phyloP scores from a whole-genome alignment of 345 rosid genomes.

The Theobroma cacao region DNA sequence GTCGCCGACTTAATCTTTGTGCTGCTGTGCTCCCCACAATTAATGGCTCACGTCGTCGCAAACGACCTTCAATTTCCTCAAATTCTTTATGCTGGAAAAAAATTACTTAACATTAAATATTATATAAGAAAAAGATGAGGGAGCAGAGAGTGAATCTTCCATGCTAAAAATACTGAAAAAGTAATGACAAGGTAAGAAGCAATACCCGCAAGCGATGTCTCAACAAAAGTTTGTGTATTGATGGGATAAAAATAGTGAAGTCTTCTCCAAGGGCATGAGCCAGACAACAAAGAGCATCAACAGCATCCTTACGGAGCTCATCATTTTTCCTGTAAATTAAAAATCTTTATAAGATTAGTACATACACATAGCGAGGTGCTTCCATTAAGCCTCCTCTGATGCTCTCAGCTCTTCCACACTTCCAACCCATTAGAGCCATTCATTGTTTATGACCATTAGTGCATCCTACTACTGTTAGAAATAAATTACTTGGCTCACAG shows the following conservation, averaged over 20 bases:
- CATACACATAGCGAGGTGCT: neutral
- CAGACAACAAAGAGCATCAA: slow-evolving; percentile 95
- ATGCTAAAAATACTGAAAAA: neutral
- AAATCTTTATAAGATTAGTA: neutral
- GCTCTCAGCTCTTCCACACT: neutral
- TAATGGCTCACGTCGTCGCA: slow-evolving; percentile 77
- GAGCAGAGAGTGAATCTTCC: neutral
- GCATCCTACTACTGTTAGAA: neutral
- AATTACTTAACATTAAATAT: slow-evolving; percentile 1
- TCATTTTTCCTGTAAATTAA: slow-evolving; percentile 63
- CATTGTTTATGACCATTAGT: neutral
- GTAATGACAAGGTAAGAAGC: slow-evolving; percentile 6
- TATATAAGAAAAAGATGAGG: neutral
- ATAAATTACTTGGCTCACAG: neutral
- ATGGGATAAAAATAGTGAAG: slow-evolving; percentile 88
- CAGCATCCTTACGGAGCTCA: slow-evolving; percentile 93
- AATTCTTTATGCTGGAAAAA: slow-evolving; percentile 92
- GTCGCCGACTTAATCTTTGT: slow-evolving; percentile 70
- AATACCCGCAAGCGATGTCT: slow-evolving; percentile 70
- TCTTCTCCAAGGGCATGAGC: slow-evolving; percentile 99
- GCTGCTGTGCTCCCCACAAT: slow-evolving; percentile 79
- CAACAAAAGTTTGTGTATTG: slow-evolving; percentile 81
- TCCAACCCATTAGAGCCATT: neutral
- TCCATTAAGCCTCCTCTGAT: slow-evolving; percentile 2
- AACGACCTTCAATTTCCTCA: slow-evolving; percentile 86